Percentiles rank a stretch among this genome's conserved stretches.
These are phyloP conservation scores for Coemansia sp. DNA, from an alignment of 192 early-diverging fungal genomes.

Conservation along the genomic window DNA sequence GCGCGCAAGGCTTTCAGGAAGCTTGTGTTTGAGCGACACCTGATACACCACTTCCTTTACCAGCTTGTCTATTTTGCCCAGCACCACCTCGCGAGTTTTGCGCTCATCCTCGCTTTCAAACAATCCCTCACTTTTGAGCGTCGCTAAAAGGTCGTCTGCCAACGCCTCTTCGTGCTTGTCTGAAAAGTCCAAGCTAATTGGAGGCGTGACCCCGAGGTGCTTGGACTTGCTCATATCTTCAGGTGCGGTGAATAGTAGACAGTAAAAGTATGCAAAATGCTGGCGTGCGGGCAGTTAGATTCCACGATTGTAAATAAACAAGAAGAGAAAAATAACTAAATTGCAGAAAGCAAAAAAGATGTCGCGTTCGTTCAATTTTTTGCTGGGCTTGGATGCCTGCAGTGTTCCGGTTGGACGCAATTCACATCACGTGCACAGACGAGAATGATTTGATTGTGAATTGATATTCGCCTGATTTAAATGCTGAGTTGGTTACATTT, in stretches of 20 bases:
- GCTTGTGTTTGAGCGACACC: conserved; percentile 69
- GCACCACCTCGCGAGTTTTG: conserved; percentile 76
- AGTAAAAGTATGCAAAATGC: neutral
- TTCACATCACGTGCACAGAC: too few species aligned
- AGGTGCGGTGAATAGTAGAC: neutral
- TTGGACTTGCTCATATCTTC: conserved; percentile 27
- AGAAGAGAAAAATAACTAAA: conserved; percentile 6
- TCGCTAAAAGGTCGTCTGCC: conserved; percentile 67
- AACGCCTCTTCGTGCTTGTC: conserved; percentile 66
- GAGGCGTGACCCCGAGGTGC: conserved; percentile 77
- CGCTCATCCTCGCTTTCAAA: conserved; percentile 89
- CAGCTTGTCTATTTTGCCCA: conserved; percentile 82
- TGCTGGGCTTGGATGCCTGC: too few species aligned
- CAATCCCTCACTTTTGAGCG: conserved; percentile 70
- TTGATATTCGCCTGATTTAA: too few species aligned
- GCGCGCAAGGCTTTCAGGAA: conserved; percentile 78
- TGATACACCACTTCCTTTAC: conserved; percentile 90
- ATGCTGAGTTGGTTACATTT: too few species aligned
- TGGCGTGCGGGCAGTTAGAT: neutral
- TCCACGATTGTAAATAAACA: neutral
- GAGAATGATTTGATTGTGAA: too few species aligned
- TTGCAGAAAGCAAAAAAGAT: neutral
- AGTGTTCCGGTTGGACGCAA: too few species aligned
- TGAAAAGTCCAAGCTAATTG: conserved; percentile 66
- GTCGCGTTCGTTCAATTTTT: too few species aligned